These are phyloP conservation scores for Salvia rosmarinus DNA, from an alignment of 257 asterid genomes.

Conservation along the genomic window DNA sequence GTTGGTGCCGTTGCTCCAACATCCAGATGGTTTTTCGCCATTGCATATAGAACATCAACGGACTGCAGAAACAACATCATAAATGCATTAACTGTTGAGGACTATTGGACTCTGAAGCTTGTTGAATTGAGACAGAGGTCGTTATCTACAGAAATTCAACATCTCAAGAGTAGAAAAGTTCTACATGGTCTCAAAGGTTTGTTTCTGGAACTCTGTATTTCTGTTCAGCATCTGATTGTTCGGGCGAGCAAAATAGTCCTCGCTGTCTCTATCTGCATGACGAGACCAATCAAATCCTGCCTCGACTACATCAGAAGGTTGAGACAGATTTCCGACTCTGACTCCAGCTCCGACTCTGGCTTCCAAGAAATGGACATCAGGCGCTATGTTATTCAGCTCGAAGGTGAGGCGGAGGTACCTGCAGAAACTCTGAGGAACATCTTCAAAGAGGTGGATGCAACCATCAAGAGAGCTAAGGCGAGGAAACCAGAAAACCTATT, in stretches of 20 bases:
- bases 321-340: conserved; percentile 30
- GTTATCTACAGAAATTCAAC: conserved; percentile 29
- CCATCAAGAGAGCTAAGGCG: conserved; percentile 36
- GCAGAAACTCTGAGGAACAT: conserved; percentile 34
- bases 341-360: conserved; percentile 13
- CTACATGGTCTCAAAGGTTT: conserved; percentile 39
- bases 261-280: conserved; percentile 30
- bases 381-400: conserved; percentile 47
- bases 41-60: conserved; percentile 18
- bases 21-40: conserved; percentile 39
- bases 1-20: conserved; percentile 46
- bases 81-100: conserved; percentile 36
- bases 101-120: conserved; percentile 51
- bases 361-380: conserved; percentile 29
- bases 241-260: conserved; percentile 42
- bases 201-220: conserved; percentile 39
- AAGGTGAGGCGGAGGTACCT: conserved; percentile 50
- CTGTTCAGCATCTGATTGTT: conserved; percentile 40
- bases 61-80: conserved; percentile 15
- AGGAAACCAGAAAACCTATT: conserved; percentile 39
- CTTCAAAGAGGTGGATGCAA: conserved; percentile 41
- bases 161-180: conserved; percentile 35
- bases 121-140: conserved; percentile 55
- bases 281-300: conserved; percentile 23
- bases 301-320: conserved; percentile 4